Base-by-base conservation (phyloP, 495 filamentous ascomycete species). In the Penicillium maclennaniae region DNA sequence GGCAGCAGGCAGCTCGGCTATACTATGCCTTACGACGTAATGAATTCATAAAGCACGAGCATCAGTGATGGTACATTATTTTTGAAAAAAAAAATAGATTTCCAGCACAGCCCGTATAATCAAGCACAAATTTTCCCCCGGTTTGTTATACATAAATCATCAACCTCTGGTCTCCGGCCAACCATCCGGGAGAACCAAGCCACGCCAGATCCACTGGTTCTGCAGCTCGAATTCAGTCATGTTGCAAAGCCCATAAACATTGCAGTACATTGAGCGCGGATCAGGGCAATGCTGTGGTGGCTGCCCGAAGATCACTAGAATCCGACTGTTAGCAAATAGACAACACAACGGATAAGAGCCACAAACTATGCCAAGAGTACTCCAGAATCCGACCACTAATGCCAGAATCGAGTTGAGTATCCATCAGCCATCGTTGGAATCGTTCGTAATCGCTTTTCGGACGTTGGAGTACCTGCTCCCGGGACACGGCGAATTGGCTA, bases 401-500 rank as follows among this genome's bases (percentile, higher is more conserved):
- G 14, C 65, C 65, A 47, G 85, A 78, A 10, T 70, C 68, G 45
- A 87, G 58, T 16, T 66, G 59, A 14, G 86, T 86, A 7, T 79
- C 59, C 3, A 85, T 40, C 36, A 89, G 53, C 86, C 87, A 89
- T 17, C 77, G 56, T 7, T 82, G 65, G 53, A 72, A 80, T 1
- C 67, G 65, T 19, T 74, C 38, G 58, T 87, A 89, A 25, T 82
- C 72, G 43, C 73, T 68, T 49, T 63, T 51, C 17, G 75, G 55
- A 34, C 79, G 67, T 27, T 62, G 56, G 0, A 46, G 68, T 1
- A 88, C 70, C 25, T 70, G 66, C 4, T 79, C 75, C 23, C 74
- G 62, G 17, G 76, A 76, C 1, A 87, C 80, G 0, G 82, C 86
- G 55, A 90, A 90, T 66, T 90, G 87, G 43, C 83, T 79, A 60